Base-by-base conservation (phyloP, 2,329 filamentous ascomycete genomes). In the Cordyceps tenuipes region DNA sequence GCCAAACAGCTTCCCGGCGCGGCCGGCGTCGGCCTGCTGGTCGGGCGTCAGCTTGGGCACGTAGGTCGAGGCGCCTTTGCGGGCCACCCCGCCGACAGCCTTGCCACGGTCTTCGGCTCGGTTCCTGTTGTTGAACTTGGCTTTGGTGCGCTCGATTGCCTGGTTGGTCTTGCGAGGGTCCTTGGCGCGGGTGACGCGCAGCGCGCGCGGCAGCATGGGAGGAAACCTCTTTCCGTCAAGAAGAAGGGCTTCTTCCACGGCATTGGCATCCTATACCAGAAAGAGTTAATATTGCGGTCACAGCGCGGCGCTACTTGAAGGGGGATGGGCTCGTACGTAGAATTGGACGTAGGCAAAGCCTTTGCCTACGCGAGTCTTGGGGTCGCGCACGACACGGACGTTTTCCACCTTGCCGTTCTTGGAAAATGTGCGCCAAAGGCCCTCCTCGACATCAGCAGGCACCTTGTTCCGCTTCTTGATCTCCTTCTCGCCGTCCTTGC, bases 271-370 rank as follows among this genome's bases (percentile, higher is more conserved):
- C 78, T 87, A 4, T 67, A 13, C 5, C 5, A 26, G n/a, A 41
- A 17, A 60, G 63, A 69, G 66, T 62, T 50, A 43, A 23, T 6
- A 9, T 12, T 3, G 44, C 15, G 23, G 2, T 47, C 2, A 15
- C 19, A 26, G 34, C 8, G 34, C 5, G 34, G 9, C 34, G 34
- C 8, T 36, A 12, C 12, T 36, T 12, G 8, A 21, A 8, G n/a
- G 43, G 43, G 43, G 43, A 44, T 21, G n/a, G 10, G 21, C 17
- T 73, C 77, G 76, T 67, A 86, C 84, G 69, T 87, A 84, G 75
- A 99, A 99, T 70, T 99, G 94, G 17, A 99, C 93, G 69, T 99
- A 99, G 63, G 95, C 95, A 70, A 99, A 91, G 5, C 94, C 94
- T 72, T 99, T 99, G 68, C 94, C 91, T 34, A 99, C 90, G 54